phyloP scores from a whole-genome alignment of 2,329 filamentous ascomycete genomes.

The Cladosporium sp. region DNA sequence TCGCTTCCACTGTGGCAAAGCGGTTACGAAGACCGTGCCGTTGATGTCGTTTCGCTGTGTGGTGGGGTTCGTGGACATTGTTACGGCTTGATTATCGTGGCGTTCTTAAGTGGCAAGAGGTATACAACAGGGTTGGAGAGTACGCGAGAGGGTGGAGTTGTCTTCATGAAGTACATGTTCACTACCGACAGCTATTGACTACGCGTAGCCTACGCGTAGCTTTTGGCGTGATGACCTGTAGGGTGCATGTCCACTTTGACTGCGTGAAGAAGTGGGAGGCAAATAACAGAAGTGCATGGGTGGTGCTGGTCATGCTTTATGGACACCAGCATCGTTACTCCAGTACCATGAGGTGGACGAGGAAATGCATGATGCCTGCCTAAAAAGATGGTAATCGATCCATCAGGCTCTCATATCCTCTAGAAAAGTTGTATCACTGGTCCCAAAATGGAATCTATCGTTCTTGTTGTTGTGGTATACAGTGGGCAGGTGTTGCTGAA shows the following conservation, averaged over 20 bases:
- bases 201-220: not conserved
- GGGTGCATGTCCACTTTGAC: not conserved
- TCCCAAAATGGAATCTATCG: not conserved
- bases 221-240: not conserved
- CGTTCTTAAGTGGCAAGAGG: not conserved
- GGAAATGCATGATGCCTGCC: not conserved
- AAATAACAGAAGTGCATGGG: not conserved
- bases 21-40: not conserved
- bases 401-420: not conserved
- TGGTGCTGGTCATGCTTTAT: not conserved
- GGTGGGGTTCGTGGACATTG: not conserved
- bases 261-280: slow-evolving; percentile 2
- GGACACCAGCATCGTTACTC: not conserved
- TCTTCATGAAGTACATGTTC: slow-evolving; percentile 1
- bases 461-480: not conserved
- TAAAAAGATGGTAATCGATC: not conserved
- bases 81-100: not conserved
- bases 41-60: not conserved
- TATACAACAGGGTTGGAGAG: not conserved
- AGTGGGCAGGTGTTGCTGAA: not conserved
- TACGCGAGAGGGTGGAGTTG: slow-evolving; percentile 4
- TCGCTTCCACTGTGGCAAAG: not conserved
- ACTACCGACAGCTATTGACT: not conserved
- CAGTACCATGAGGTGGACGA: not conserved
- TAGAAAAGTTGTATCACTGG: not conserved